Evolutionary conservation across 768 basidiomycete genomes (phyloP).

Genomic region (Mycena crocata): DNA sequence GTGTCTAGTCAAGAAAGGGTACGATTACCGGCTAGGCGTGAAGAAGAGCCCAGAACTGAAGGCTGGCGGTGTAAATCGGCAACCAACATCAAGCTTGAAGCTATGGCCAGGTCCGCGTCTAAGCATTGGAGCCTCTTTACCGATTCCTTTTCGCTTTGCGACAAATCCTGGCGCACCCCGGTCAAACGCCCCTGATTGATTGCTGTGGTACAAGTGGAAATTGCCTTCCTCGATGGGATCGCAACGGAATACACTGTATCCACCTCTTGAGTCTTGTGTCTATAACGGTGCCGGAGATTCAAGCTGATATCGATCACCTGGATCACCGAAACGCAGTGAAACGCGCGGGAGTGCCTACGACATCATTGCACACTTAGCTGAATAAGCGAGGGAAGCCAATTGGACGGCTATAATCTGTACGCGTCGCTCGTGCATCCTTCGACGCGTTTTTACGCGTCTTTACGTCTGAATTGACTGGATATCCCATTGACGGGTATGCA

Average conservation of each 20-base stretch:
- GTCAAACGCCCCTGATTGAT: conserved; percentile 21
- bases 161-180: neutral
- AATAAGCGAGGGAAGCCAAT: conserved; percentile 6
- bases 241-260: too few species aligned
- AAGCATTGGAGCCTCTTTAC: too few species aligned
- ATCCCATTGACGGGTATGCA: neutral
- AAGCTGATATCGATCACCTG: conserved; percentile 6
- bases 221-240: too few species aligned
- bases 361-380: conserved; percentile 27
- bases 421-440: conserved; percentile 11
- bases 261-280: neutral
- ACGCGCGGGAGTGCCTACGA: neutral
- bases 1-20: too few species aligned
- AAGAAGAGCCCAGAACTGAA: too few species aligned
- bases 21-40: too few species aligned
- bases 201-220: too few species aligned
- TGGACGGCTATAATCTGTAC: conserved; percentile 28
- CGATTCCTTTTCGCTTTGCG: neutral
- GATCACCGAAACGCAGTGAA: conserved; percentile 9
- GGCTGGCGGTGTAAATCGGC: too few species aligned
- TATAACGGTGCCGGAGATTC: neutral
- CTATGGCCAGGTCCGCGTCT: too few species aligned
- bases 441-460: conserved; percentile 64
- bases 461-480: conserved; percentile 36
- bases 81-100: too few species aligned